Percentiles rank a stretch among this genome's conserved stretches.
These are phyloP conservation scores for Phyllosticta citrichinensis DNA, from an alignment of 2,329 filamentous ascomycete species.

Conservation along the genomic window DNA sequence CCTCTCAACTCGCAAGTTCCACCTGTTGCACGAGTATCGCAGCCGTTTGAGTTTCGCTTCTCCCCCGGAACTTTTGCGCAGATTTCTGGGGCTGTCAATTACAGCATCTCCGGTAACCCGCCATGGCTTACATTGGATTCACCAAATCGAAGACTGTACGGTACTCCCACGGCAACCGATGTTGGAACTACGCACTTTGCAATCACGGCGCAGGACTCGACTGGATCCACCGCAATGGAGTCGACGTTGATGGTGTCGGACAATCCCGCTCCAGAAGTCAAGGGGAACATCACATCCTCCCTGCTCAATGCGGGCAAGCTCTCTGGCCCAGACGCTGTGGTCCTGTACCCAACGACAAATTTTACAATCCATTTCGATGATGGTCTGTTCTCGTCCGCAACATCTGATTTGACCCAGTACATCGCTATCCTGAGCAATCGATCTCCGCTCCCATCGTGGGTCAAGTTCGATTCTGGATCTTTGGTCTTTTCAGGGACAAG, in stretches of 20 bases:
- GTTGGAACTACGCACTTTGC: slow-evolving; percentile 51
- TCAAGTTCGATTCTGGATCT: slow-evolving; percentile 56
- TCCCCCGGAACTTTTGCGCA: slow-evolving; percentile 65
- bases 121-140: slow-evolving; percentile 66
- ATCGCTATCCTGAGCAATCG: slow-evolving; percentile 60
- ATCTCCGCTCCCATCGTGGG: slow-evolving; percentile 78
- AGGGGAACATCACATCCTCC: slow-evolving; percentile 48
- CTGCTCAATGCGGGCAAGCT: slow-evolving; percentile 47
- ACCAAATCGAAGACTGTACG: slow-evolving; percentile 54
- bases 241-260: slow-evolving; percentile 63
- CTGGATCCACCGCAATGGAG: slow-evolving; percentile 51
- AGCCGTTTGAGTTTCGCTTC: slow-evolving; percentile 62
- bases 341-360: slow-evolving; percentile 23
- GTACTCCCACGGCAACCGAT: slow-evolving; percentile 52
- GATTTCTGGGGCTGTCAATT: slow-evolving; percentile 45
- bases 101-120: slow-evolving; percentile 56
- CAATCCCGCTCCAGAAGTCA: slow-evolving; percentile 43
- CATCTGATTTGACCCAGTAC: slow-evolving; percentile 57
- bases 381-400: slow-evolving; percentile 51
- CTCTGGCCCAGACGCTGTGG: slow-evolving; percentile 50
- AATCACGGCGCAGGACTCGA: slow-evolving; percentile 59
- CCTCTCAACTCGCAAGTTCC: slow-evolving; percentile 80
- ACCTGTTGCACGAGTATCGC: slow-evolving; percentile 59
- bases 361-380: slow-evolving; percentile 35
- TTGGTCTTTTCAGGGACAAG: slow-evolving; percentile 63